A percentile compares a stretch with the other conserved stretches of the same genome.
These are phyloP conservation scores for Panicum hallii DNA, from an alignment of 202 grass and related monocot genomes.

Conservation along the genomic window DNA sequence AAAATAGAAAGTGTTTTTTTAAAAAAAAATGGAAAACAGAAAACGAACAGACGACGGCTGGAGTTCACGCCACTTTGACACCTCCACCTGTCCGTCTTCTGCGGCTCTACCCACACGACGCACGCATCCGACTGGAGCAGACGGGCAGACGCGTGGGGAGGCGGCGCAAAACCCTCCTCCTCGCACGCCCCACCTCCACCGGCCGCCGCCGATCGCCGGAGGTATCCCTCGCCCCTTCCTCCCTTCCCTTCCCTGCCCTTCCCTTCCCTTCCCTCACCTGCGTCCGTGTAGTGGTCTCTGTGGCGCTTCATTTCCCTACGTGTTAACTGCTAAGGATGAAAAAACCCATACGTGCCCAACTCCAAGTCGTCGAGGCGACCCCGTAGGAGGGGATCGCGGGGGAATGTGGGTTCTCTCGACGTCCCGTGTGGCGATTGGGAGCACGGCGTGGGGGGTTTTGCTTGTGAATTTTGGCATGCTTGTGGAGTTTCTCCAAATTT, in stretches of 20 bases:
- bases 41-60: not conserved
- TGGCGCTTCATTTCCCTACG: not conserved
- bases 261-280: no score
- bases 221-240: not conserved
- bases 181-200: not conserved
- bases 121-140: not conserved
- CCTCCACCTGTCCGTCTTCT: not conserved
- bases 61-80: not conserved
- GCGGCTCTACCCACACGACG: not conserved
- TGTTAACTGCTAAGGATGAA: not conserved
- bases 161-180: slow-evolving; percentile 22
- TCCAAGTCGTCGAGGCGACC: not conserved
- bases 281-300: not conserved
- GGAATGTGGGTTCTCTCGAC: not conserved
- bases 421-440: not conserved
- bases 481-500: no score
- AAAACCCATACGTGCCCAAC: not conserved
- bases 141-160: not conserved
- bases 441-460: not conserved
- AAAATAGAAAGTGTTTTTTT: no score
- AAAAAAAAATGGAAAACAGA: not conserved
- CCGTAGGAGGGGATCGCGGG: not conserved
- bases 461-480: not conserved
- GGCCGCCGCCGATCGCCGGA: not conserved
- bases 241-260: not conserved